Evolutionary conservation across 2,329 filamentous ascomycete species (phyloP), one percentile per base, ranked within the genome.

Genomic region (Monilinia vaccinii-corymbosi): DNA sequence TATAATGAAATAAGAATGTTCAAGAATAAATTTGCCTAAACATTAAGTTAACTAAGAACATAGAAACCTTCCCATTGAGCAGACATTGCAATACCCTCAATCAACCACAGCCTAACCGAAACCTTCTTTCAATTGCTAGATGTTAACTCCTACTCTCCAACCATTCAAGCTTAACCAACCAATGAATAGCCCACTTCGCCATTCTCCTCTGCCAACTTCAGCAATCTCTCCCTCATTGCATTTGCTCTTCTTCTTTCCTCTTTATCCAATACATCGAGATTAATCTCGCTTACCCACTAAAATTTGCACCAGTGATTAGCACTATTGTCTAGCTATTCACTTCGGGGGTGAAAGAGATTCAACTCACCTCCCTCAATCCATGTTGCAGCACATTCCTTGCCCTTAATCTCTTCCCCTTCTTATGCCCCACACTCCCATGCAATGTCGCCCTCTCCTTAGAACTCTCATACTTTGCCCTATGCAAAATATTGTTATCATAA

Each of bases 401-500:
- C 61, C 87, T 73, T 62, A 81, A 74, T 46, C 67, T 71, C 60
- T 81, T 81, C 1, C 81, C 84, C 2, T 72, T 73, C 0, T 76
- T 76, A 66, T 85, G 81, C 1, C 87, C 87, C 50, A 89, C 86
- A 59, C 83, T 87, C 8, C 87, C 87, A 72, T 91, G 87, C 68
- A 91, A 73, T 62, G 87, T 90, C 78, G 87, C 80, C 28, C 88
- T 75, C 74, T 89, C 85, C 66, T 76, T 80, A 1, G 44, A 67
- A 14, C 74, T 73, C 64, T 79, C 75, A 71, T 91, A 91, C 32
- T 82, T 82, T 1, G 87, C 88, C 4, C 87, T 77, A 69, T 91
- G 88, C 64, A 95, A 72, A 64, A 96, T 95, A 72, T 96, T 95
- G 70, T 92, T 95, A 73, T 96, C 85, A 71, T 96, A 96, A 69